Percentiles rank a stretch among this genome's conserved stretches.
Evolutionary conservation across 257 asterid genomes (phyloP).

Genomic region (Craterostigma plantagineum): DNA sequence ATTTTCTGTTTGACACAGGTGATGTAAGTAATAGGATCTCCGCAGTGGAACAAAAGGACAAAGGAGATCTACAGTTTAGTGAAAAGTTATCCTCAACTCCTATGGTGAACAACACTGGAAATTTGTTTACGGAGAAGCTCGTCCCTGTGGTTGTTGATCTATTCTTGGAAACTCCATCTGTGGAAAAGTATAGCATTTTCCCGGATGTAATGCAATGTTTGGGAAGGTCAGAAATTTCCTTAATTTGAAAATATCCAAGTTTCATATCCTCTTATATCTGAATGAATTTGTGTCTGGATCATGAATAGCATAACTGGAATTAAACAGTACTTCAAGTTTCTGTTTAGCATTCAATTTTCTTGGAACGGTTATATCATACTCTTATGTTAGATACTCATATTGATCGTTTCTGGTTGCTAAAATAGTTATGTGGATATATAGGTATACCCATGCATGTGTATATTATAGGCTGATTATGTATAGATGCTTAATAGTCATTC

Average conservation of each 20-base stretch:
- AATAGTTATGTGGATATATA: too few species aligned
- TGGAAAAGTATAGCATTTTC: slow-evolving; percentile 35
- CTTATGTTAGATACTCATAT: too few species aligned
- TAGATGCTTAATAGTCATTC: background rate
- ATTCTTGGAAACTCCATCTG: slow-evolving; percentile 61
- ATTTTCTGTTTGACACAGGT: slow-evolving; percentile 9
- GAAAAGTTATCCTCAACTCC: slow-evolving; percentile 16
- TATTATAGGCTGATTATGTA: background rate
- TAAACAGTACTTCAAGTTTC: background rate
- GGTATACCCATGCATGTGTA: too few species aligned
- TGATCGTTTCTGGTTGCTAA: too few species aligned
- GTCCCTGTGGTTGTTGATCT: slow-evolving; percentile 66
- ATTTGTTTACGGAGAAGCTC: slow-evolving; percentile 71
- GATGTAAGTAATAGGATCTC: slow-evolving; percentile 19
- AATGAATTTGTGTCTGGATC: slow-evolving; percentile 6
- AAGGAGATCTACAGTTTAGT: slow-evolving; percentile 20
- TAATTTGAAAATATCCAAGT: slow-evolving; percentile 1
- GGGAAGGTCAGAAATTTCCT: slow-evolving; percentile 63
- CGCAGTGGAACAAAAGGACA: slow-evolving; percentile 19
- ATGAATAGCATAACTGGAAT: background rate
- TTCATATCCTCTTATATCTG: background rate
- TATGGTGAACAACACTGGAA: slow-evolving; percentile 19
- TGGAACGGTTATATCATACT: too few species aligned
- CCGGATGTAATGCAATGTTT: slow-evolving; percentile 63
- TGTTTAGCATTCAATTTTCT: too few species aligned